Percentiles rank a stretch among this genome's conserved stretches.
Evolutionary conservation across 73 alveolate genomes (phyloP).

Genomic region (Tetrahymena thermophila): DNA sequence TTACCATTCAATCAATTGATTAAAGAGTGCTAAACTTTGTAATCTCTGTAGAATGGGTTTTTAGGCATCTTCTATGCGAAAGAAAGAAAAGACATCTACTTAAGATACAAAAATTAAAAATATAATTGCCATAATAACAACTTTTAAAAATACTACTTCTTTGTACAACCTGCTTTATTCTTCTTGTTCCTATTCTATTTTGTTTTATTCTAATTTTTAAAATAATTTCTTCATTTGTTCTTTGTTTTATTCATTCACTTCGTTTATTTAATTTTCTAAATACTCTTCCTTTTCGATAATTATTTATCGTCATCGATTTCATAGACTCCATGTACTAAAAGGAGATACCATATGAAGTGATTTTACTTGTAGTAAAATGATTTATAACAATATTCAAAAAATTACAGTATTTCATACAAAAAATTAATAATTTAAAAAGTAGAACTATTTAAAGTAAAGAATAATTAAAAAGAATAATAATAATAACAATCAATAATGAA

Average conservation of each 20-base stretch:
- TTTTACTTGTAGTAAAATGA: too few relatives aligned
- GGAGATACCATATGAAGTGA: too few relatives aligned
- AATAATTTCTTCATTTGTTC: background rate
- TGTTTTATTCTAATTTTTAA: background rate
- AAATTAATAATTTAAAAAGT: too few relatives aligned
- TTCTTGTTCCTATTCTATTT: background rate
- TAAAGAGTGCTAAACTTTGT: background rate
- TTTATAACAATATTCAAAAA: too few relatives aligned
- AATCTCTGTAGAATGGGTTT: background rate
- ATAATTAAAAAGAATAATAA: too few relatives aligned
- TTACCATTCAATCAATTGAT: background rate
- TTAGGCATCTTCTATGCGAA: background rate
- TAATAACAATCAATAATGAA: background rate
- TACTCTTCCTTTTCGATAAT: background rate
- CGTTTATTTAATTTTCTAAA: background rate
- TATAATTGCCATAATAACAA: background rate
- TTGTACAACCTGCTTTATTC: background rate
- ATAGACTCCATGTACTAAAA: background rate
- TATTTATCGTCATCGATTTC: background rate
- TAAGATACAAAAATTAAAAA: background rate
- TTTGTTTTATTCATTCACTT: background rate
- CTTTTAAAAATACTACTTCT: background rate
- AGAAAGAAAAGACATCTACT: background rate
- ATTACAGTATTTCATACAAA: too few relatives aligned
- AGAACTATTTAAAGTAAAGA: too few relatives aligned